A percentile compares a stretch with the other conserved stretches of the same genome.
Evolutionary conservation across 2,329 filamentous ascomycete genomes (phyloP).

Genomic region (Xylariaceae sp.): DNA sequence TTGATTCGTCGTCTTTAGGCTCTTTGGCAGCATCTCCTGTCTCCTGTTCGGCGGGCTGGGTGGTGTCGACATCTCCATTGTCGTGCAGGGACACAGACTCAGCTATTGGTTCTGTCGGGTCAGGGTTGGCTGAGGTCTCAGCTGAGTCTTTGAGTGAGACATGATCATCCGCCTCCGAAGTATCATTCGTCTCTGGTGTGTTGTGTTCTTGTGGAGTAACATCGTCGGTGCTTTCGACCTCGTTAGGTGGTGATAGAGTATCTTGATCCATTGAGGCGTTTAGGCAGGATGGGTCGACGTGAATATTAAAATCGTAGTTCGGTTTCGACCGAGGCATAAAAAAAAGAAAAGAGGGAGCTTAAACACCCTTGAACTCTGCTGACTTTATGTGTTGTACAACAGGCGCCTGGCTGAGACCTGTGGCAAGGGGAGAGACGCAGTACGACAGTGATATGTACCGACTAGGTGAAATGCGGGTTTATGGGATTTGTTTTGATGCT

Average conservation of each 20-base stretch:
- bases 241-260: conserved; percentile 24
- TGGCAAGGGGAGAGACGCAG: background rate
- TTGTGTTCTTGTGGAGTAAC: conserved; percentile 3
- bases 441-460: background rate
- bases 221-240: conserved; percentile 31
- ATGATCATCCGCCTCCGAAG: conserved; percentile 2
- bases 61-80: background rate
- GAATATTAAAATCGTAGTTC: conserved; percentile 54
- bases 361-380: conserved; percentile 19
- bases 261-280: conserved; percentile 50
- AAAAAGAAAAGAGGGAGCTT: conserved; percentile 9
- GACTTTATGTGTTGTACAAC: conserved; percentile 23
- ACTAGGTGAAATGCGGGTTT: too few species aligned
- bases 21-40: conserved; percentile 7
- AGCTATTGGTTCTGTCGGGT: background rate
- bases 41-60: background rate
- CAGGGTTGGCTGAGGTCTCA: background rate
- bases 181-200: conserved; percentile 2
- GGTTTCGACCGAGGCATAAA: conserved; percentile 37
- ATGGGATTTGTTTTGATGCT: conserved; percentile 9
- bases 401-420: conserved; percentile 7
- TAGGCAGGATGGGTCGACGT: conserved; percentile 54
- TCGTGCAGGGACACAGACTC: background rate
- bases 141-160: background rate
- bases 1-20: conserved; percentile 2